Conservation (phyloP, 176 grass and related monocot species). For the Saccharum spontaneum region DNA sequence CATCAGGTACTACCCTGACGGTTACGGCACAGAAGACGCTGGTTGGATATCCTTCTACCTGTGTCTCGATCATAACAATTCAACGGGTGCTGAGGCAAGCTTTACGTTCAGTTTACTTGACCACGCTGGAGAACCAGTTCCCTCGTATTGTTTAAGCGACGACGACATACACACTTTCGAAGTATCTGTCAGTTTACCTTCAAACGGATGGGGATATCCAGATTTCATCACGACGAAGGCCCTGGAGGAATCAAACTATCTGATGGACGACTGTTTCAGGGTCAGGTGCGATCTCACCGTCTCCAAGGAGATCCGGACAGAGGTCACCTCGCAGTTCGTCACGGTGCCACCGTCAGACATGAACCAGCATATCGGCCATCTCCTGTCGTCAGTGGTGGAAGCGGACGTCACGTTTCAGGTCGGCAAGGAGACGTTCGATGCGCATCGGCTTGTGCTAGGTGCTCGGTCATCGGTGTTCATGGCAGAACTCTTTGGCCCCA, state of each 20-base stretch:
- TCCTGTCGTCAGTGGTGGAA: background rate
- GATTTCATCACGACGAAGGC: background rate
- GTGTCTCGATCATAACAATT: too few relatives aligned
- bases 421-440: constrained; percentile 6
- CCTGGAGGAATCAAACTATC: background rate
- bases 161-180: too few relatives aligned
- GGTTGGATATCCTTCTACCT: too few relatives aligned
- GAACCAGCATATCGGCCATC: background rate
- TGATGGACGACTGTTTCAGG: background rate
- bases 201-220: too few relatives aligned
- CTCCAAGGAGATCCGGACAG: background rate
- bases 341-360: background rate
- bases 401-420: constrained; percentile 26
- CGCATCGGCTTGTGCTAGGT: background rate
- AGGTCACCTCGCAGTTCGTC: too few relatives aligned
- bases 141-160: too few relatives aligned
- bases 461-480: background rate
- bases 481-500: constrained; percentile 21
- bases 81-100: too few relatives aligned
- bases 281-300: background rate
- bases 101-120: too few relatives aligned
- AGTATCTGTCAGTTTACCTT: too few relatives aligned
- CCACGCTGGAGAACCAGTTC: too few relatives aligned
- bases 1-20: too few relatives aligned
- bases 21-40: too few relatives aligned